Conservation (phyloP, 352 stramenopile species). For the Globisporangium echinulatum region DNA sequence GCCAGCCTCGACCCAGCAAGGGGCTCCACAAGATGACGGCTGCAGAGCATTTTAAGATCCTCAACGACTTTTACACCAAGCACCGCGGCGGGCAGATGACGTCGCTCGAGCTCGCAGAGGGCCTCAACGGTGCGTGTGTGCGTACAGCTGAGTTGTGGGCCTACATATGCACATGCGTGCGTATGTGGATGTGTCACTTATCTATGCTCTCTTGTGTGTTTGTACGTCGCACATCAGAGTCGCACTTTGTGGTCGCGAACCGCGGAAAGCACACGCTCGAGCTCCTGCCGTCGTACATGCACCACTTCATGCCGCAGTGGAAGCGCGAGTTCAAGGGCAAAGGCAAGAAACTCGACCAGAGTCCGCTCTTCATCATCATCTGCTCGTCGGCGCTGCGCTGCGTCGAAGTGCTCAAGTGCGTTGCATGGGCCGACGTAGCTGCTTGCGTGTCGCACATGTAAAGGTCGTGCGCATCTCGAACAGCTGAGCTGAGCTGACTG, state of each 20-base stretch:
- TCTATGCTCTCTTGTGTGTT: not conserved
- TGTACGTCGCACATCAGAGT: constrained; percentile 26
- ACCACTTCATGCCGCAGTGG: constrained; percentile 60
- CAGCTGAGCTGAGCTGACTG: too few relatives aligned
- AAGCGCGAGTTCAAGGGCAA: constrained; percentile 76
- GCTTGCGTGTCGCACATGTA: not conserved
- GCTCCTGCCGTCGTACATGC: constrained; percentile 66
- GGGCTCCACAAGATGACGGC: constrained; percentile 74
- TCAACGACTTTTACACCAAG: constrained; percentile 76
- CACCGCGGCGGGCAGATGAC: constrained; percentile 74
- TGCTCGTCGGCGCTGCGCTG: constrained; percentile 88
- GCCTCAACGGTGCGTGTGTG: constrained; percentile 51
- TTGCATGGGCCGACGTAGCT: not conserved
- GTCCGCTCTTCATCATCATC: constrained; percentile 88
- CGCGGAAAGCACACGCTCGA: constrained; percentile 81
- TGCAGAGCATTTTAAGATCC: constrained; percentile 74
- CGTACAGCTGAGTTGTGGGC: not conserved
- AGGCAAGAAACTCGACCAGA: constrained; percentile 81
- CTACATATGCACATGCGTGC: too few relatives aligned
- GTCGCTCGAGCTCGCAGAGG: constrained; percentile 72
- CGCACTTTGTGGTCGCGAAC: constrained; percentile 50
- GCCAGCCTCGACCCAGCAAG: constrained; percentile 37
- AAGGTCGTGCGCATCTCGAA: too few relatives aligned
- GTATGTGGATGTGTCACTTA: not conserved
- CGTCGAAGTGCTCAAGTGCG: constrained; percentile 90